Evolutionary conservation across 1,139 yeast genomes (phyloP).

Genomic region (Taphrina deformans): DNA sequence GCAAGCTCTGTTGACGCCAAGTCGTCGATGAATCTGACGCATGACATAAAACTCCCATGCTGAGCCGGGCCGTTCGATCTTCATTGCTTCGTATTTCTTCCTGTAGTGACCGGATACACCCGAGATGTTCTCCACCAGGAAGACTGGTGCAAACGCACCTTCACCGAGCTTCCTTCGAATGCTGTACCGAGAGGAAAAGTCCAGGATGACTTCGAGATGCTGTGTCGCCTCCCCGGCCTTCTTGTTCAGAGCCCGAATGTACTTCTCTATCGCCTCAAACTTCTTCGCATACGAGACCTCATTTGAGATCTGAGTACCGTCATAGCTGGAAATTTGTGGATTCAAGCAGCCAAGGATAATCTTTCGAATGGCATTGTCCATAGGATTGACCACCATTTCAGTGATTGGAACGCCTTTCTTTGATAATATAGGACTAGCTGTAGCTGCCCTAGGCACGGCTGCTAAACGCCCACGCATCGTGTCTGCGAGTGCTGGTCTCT

Average conservation of each 20-base stretch:
- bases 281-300: conserved; percentile 41
- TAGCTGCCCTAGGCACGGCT: background rate
- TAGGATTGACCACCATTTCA: conserved; percentile 43
- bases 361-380: conserved; percentile 43
- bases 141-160: conserved; percentile 81
- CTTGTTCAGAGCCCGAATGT: conserved; percentile 46
- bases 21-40: conserved; percentile 47
- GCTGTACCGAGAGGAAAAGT: conserved; percentile 54
- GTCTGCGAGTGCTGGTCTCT: conserved; percentile 6
- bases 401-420: conserved; percentile 35
- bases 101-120: conserved; percentile 45
- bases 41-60: conserved; percentile 83
- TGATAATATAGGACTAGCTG: background rate
- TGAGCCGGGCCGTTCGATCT: conserved; percentile 68
- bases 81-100: conserved; percentile 58
- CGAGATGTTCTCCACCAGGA: conserved; percentile 60
- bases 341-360: conserved; percentile 41
- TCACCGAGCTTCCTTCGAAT: conserved; percentile 66
- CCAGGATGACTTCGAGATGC: conserved; percentile 49
- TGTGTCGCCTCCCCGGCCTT: conserved; percentile 42
- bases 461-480: background rate
- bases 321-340: conserved; percentile 45
- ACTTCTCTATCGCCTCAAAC: conserved; percentile 47
- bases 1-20: conserved; percentile 41
- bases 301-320: conserved; percentile 45